phyloP scores from a whole-genome alignment of 768 basidiomycete species.

The Hericium erinaceus region DNA sequence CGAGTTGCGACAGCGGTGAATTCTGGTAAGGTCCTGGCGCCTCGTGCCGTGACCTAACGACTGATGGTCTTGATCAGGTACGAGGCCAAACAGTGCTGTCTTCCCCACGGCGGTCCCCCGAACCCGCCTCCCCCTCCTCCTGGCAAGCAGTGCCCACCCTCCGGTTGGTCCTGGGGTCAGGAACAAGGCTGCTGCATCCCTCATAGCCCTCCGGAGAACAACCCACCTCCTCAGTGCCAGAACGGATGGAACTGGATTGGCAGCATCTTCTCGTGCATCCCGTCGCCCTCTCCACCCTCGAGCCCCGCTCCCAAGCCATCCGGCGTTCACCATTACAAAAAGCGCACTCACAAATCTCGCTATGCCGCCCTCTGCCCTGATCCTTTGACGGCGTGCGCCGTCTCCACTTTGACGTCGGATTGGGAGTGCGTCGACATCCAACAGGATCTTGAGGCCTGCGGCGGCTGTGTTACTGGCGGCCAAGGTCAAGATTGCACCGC shows the following conservation, averaged over 20 bases:
- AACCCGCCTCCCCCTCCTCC: constrained; percentile 37
- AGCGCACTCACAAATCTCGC: constrained; percentile 28
- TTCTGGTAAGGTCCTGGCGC: constrained; percentile 23
- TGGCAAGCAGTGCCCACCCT: constrained; percentile 36
- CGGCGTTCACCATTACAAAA: constrained; percentile 19
- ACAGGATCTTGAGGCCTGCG: constrained; percentile 62
- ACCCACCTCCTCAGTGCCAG: constrained; percentile 33
- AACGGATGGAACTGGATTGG: constrained; percentile 38
- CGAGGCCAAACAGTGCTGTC: constrained; percentile 29
- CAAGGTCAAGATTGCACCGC: constrained; percentile 63
- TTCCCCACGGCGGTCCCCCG: constrained; percentile 33
- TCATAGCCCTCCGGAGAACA: constrained; percentile 27
- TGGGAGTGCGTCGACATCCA: constrained; percentile 58
- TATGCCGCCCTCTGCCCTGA: constrained; percentile 38
- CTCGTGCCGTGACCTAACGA: not conserved
- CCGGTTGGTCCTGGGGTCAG: constrained; percentile 40
- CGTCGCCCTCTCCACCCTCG: constrained; percentile 23
- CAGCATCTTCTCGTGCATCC: constrained; percentile 28
- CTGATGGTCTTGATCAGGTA: constrained; percentile 19
- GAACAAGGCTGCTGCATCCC: constrained; percentile 47
- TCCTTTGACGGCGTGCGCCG: constrained; percentile 48
- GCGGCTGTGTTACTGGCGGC: constrained; percentile 60
- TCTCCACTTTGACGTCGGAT: constrained; percentile 29
- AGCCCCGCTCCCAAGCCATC: constrained; percentile 31
- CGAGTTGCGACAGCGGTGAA: constrained; percentile 12